Evolutionary conservation across 2,329 filamentous ascomycete genomes (phyloP).

Genomic region (Hyphodiscus sp.): DNA sequence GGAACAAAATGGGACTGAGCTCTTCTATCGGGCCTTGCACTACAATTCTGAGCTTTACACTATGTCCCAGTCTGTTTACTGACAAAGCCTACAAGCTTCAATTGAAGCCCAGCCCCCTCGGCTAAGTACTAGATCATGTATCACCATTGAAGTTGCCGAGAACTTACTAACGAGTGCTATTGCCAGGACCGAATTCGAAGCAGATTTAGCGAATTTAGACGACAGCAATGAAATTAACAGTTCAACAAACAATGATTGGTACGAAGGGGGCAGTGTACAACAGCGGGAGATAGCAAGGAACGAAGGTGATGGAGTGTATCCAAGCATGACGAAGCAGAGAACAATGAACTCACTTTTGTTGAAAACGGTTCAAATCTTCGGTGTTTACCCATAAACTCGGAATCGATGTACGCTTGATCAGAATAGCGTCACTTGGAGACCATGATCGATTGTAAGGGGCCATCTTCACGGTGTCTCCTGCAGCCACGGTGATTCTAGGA

Average conservation of each 20-base stretch:
- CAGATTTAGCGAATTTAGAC: background rate
- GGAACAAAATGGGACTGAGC: background rate
- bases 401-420: constrained; percentile 25
- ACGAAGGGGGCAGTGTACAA: background rate
- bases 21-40: background rate
- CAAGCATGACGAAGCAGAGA: background rate
- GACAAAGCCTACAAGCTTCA: background rate
- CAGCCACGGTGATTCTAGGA: background rate
- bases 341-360: constrained; percentile 17
- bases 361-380: constrained; percentile 10
- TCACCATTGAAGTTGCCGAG: background rate
- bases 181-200: background rate
- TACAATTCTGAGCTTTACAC: background rate
- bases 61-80: background rate
- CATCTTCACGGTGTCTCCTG: background rate
- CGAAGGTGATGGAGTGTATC: background rate
- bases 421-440: constrained; percentile 30
- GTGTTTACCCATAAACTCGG: constrained; percentile 21
- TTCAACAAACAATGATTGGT: background rate
- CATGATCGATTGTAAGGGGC: constrained; percentile 12
- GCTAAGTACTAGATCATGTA: too few relatives aligned
- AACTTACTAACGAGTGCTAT: background rate
- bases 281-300: background rate
- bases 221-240: background rate
- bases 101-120: background rate